phyloP scores from a whole-genome alignment of 2,329 filamentous ascomycete species.

The Ophiostoma piceae region DNA sequence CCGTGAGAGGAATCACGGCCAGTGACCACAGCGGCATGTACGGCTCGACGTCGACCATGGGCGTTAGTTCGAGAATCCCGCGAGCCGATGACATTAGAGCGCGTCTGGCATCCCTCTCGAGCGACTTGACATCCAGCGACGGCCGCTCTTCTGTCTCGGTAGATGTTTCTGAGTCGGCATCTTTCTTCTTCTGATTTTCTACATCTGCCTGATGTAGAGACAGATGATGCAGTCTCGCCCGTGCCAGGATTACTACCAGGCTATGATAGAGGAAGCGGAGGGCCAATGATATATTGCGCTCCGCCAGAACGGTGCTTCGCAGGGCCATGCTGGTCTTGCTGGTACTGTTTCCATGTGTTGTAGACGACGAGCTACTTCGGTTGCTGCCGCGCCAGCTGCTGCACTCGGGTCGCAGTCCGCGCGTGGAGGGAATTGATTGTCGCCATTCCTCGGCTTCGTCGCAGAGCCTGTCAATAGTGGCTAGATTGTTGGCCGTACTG shows the following conservation, averaged over 20 bases:
- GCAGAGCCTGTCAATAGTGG: constrained; percentile 30
- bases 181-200: background rate
- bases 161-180: background rate
- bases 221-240: constrained; percentile 29
- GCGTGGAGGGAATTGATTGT: constrained; percentile 28
- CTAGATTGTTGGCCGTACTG: constrained; percentile 30
- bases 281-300: constrained; percentile 25
- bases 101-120: constrained; percentile 6
- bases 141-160: background rate
- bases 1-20: constrained; percentile 36
- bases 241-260: constrained; percentile 30
- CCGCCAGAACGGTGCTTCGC: constrained; percentile 22
- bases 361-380: background rate
- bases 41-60: constrained; percentile 32
- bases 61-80: constrained; percentile 32
- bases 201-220: background rate
- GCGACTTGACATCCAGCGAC: background rate
- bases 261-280: constrained; percentile 33
- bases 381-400: constrained; percentile 4
- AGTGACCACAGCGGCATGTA: constrained; percentile 33
- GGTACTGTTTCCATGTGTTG: background rate
- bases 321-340: background rate
- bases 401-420: constrained; percentile 18
- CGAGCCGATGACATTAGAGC: constrained; percentile 21
- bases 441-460: constrained; percentile 33